A percentile compares a stretch with the other conserved stretches of the same genome.
phyloP scores from a whole-genome alignment of 2,329 filamentous ascomycete genomes.

The Ceratocystis alfenasii region DNA sequence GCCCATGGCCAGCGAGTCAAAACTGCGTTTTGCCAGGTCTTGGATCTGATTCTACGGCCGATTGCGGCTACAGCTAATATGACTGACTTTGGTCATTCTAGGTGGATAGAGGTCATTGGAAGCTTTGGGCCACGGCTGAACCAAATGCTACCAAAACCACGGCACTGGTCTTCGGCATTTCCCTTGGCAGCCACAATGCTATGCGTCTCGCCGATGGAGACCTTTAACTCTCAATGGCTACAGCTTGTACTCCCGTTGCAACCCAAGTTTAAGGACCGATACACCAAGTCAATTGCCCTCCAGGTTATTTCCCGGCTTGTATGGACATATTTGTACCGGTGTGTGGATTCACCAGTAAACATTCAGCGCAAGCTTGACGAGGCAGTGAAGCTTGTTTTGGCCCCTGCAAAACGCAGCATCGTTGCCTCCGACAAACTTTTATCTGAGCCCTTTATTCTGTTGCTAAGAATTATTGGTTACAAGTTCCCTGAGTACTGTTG shows the following conservation, averaged over 20 bases:
- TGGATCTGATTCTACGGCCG: slow-evolving; percentile 75
- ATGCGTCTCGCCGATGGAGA: slow-evolving; percentile 76
- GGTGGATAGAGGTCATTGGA: slow-evolving; percentile 77
- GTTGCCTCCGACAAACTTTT: slow-evolving; percentile 73
- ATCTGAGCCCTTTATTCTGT: slow-evolving; percentile 79
- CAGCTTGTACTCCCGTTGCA: slow-evolving; percentile 67
- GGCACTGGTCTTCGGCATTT: slow-evolving; percentile 83
- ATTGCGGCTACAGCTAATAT: slow-evolving; percentile 69
- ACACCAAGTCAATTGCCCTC: slow-evolving; percentile 64
- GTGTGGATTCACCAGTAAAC: slow-evolving; percentile 55
- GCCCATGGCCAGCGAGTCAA: slow-evolving; percentile 85
- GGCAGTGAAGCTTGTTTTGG: slow-evolving; percentile 71
- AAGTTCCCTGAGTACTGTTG: slow-evolving; percentile 92
- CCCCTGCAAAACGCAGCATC: slow-evolving; percentile 66
- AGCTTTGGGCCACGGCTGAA: slow-evolving; percentile 65
- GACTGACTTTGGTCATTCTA: slow-evolving; percentile 64
- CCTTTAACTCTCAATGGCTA: slow-evolving; percentile 77
- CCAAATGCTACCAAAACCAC: slow-evolving; percentile 80
- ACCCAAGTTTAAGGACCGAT: slow-evolving; percentile 71
- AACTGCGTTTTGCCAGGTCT: slow-evolving; percentile 83
- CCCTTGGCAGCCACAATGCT: slow-evolving; percentile 77
- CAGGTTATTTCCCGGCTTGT: slow-evolving; percentile 81
- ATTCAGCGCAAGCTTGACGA: slow-evolving; percentile 77
- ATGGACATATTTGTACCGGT: slow-evolving; percentile 89
- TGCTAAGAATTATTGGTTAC: slow-evolving; percentile 88